Conservation (phyloP, 176 grass and related monocot genomes). For the Avena insularis region DNA sequence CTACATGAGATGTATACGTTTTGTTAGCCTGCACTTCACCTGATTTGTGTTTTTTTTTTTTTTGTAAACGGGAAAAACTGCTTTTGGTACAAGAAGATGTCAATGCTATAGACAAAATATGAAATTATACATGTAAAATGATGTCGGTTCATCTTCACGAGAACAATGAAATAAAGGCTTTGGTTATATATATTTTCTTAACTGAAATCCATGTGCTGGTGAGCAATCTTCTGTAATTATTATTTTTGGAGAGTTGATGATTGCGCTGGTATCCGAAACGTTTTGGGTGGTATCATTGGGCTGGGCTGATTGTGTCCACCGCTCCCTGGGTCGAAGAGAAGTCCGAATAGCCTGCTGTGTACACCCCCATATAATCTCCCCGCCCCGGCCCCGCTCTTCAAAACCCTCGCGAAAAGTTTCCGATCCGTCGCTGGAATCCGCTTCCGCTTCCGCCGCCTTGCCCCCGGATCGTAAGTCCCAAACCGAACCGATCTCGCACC, state of each 20-base stretch:
- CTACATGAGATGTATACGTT: background rate
- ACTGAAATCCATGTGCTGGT: background rate
- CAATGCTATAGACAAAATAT: background rate
- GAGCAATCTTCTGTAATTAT: conserved; percentile 11
- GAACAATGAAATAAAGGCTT: background rate
- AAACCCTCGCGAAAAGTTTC: background rate
- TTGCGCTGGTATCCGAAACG: background rate
- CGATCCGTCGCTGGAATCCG: background rate
- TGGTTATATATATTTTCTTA: background rate
- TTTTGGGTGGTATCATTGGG: background rate
- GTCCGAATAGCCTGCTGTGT: background rate
- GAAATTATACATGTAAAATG: background rate
- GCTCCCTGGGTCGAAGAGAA: background rate
- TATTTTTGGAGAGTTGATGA: background rate
- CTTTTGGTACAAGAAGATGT: conserved; percentile 19
- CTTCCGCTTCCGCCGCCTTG: background rate
- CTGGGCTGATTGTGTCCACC: background rate
- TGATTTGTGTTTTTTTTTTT: conserved; percentile 23
- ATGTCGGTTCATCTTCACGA: background rate
- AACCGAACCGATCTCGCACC: background rate
- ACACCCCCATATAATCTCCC: background rate
- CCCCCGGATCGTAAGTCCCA: conserved; percentile 5
- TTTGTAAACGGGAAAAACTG: conserved; percentile 20
- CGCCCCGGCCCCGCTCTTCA: background rate
- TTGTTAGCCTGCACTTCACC: background rate